phyloP scores from a whole-genome alignment of 2,329 filamentous ascomycete species.

The Botrytis squamosa region DNA sequence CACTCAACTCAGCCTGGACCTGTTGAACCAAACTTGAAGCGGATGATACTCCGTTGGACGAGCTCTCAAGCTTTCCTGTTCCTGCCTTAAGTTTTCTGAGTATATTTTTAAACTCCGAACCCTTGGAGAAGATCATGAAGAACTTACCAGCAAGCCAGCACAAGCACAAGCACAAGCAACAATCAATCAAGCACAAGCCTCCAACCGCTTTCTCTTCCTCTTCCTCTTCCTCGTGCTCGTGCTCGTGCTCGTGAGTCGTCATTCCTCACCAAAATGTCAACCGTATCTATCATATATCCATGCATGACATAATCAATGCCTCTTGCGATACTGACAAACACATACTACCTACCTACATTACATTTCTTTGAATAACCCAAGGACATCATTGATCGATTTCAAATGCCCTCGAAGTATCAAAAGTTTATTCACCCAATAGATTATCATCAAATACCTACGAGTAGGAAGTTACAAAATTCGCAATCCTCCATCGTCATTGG shows the following conservation, averaged over 20 bases:
- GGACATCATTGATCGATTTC: neutral
- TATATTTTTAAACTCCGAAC: neutral
- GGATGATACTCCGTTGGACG: constrained; percentile 4
- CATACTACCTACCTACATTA: neutral
- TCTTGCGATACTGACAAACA: neutral
- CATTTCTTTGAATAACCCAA: neutral
- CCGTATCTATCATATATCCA: neutral
- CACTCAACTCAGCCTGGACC: neutral
- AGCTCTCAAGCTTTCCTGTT: neutral
- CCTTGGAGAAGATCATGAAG: constrained; percentile 1
- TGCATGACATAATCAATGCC: neutral
- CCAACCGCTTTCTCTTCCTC: neutral
- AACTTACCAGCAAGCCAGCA: neutral
- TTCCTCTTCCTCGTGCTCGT: neutral
- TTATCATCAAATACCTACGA: neutral
- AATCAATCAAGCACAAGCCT: neutral
- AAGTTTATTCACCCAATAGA: neutral
- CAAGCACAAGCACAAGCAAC: neutral
- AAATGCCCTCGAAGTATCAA: neutral
- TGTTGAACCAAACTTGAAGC: constrained; percentile 1
- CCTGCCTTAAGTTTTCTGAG: neutral
- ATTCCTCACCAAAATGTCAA: too few species aligned
- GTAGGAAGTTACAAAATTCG: neutral
- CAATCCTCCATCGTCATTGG: neutral
- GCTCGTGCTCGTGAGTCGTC: neutral